Percentiles rank a stretch among this genome's conserved stretches.
phyloP scores from a whole-genome alignment of 495 filamentous ascomycete species.

The Hypoxylon trugodes region DNA sequence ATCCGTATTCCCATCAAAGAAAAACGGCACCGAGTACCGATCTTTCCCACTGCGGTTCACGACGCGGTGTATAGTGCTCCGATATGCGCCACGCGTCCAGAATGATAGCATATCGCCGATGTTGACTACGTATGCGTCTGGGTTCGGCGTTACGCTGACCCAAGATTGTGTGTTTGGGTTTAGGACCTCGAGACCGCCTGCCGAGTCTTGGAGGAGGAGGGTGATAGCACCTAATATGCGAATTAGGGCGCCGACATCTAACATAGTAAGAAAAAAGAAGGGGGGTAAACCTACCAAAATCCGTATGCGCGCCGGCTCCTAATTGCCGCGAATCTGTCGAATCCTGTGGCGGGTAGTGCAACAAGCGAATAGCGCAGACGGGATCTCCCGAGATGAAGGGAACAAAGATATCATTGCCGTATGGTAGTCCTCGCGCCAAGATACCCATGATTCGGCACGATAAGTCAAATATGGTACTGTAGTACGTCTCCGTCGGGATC shows the following conservation, averaged over 20 bases:
- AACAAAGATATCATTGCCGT: slow-evolving; percentile 50
- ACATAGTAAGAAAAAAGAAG: not conserved
- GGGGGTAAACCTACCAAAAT: slow-evolving; percentile 47
- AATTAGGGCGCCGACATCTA: not conserved
- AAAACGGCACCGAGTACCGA: slow-evolving; percentile 60
- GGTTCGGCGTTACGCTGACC: slow-evolving; percentile 55
- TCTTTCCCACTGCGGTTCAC: slow-evolving; percentile 56
- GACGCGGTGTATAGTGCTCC: slow-evolving; percentile 60
- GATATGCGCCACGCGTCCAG: slow-evolving; percentile 58
- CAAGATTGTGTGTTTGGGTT: slow-evolving; percentile 45
- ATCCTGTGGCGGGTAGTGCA: slow-evolving; percentile 60
- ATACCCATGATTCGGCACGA: slow-evolving; percentile 45
- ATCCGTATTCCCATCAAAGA: slow-evolving; percentile 54
- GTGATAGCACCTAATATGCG: slow-evolving; percentile 50
- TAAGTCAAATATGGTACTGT: slow-evolving; percentile 43
- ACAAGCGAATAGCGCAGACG: slow-evolving; percentile 46
- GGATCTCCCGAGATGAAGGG: slow-evolving; percentile 51
- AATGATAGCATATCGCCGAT: slow-evolving; percentile 58
- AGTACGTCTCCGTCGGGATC: slow-evolving; percentile 44
- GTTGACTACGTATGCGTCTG: slow-evolving; percentile 63
- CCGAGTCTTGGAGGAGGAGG: slow-evolving; percentile 53
- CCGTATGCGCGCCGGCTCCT: slow-evolving; percentile 60
- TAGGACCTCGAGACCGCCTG: slow-evolving; percentile 56
- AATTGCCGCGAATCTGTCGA: slow-evolving; percentile 43
- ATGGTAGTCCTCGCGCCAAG: slow-evolving; percentile 53